phyloP scores from a whole-genome alignment of 2,329 filamentous ascomycete species.

The Pseudomassariella vexata region DNA sequence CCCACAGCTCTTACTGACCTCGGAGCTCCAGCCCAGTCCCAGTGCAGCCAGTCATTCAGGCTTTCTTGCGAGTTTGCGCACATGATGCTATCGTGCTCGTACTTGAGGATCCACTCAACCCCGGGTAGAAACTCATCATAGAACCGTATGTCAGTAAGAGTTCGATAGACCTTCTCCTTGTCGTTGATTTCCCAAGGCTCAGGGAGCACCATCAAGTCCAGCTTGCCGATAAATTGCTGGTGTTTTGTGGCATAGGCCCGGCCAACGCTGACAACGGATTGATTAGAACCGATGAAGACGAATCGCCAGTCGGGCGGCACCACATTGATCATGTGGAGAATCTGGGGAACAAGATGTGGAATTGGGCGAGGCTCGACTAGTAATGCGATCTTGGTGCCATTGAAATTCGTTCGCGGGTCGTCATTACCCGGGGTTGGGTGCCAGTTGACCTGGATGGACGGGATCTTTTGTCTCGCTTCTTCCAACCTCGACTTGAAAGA shows the following conservation, averaged over 20 bases:
- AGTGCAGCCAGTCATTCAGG: slow-evolving; percentile 48
- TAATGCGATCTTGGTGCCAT: slow-evolving; percentile 45
- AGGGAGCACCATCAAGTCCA: slow-evolving; percentile 44
- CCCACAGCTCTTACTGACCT: too few species aligned
- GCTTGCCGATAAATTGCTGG: slow-evolving; percentile 44
- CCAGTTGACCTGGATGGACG: slow-evolving; percentile 34
- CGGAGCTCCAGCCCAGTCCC: slow-evolving; percentile 48
- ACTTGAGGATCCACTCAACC: slow-evolving; percentile 49
- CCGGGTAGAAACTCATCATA: slow-evolving; percentile 45
- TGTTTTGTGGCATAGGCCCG: slow-evolving; percentile 40
- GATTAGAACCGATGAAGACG: slow-evolving; percentile 43
- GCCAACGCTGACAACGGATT: slow-evolving; percentile 39
- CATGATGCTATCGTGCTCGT: slow-evolving; percentile 49
- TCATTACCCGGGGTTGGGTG: slow-evolving; percentile 11
- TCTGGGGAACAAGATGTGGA: slow-evolving; percentile 41
- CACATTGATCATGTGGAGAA: slow-evolving; percentile 46
- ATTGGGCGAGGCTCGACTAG: slow-evolving; percentile 44
- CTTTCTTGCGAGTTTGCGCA: slow-evolving; percentile 47
- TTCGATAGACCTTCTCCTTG: slow-evolving; percentile 41
- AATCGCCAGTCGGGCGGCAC: slow-evolving; percentile 51
- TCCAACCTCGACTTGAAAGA: slow-evolving; percentile 30
- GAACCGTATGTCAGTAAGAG: slow-evolving; percentile 45
- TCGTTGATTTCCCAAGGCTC: slow-evolving; percentile 38
- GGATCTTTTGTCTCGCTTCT: slow-evolving; percentile 32
- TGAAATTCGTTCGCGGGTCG: slow-evolving; percentile 31